phyloP scores from a whole-genome alignment of 768 basidiomycete genomes.

The Psilocybe azurescens region DNA sequence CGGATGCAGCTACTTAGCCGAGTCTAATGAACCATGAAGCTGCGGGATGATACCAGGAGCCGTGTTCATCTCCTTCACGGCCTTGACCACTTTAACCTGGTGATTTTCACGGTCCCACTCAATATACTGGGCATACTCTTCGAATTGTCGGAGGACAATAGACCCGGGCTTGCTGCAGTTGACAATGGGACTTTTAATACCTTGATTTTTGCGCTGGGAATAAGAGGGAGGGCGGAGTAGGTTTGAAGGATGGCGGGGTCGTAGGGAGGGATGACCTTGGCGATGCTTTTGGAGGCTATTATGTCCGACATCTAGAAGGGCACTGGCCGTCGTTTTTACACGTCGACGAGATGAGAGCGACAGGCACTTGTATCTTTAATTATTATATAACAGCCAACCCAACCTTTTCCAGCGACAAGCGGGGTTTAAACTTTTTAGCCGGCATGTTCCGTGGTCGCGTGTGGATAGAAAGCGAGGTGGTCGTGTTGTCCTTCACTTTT shows the following conservation, averaged over 20 bases:
- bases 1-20: constrained; percentile 38
- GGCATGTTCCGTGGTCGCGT: constrained; percentile 24
- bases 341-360: constrained; percentile 12
- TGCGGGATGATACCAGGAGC: constrained; percentile 32
- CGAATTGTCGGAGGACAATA: constrained; percentile 71
- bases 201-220: constrained; percentile 81
- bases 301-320: constrained; percentile 28
- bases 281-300: constrained; percentile 15
- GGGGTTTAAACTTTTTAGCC: constrained; percentile 17
- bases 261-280: constrained; percentile 46
- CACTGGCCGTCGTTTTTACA: constrained; percentile 9
- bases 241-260: constrained; percentile 81
- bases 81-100: constrained; percentile 70
- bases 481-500: constrained; percentile 22
- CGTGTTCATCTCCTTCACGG: constrained; percentile 67
- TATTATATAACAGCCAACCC: background rate
- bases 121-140: constrained; percentile 75
- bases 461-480: constrained; percentile 33
- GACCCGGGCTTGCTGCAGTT: constrained; percentile 65
- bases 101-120: constrained; percentile 75
- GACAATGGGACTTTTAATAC: constrained; percentile 82
- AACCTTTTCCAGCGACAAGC: constrained; percentile 21
- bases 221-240: constrained; percentile 75
- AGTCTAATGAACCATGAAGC: constrained; percentile 44
- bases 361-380: background rate